phyloP scores from a whole-genome alignment of 139 green algal species.

The Limnomonas spitsbergensis region DNA sequence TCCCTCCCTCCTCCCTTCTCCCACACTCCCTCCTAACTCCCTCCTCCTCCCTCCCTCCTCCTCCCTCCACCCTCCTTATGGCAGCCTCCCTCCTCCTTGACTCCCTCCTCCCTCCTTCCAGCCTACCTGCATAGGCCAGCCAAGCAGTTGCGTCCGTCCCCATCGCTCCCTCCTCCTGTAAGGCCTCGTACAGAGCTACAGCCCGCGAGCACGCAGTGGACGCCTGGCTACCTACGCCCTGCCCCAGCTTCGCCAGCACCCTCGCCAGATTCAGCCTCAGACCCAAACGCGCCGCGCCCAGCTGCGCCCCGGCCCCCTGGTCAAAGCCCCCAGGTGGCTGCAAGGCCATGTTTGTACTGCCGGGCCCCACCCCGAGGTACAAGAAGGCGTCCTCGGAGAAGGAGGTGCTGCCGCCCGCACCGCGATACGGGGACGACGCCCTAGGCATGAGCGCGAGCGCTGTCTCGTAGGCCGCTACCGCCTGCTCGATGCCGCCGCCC shows the following conservation, averaged over 20 bases:
- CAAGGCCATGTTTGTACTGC: not conserved
- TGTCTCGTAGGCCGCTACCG: conserved; percentile 21
- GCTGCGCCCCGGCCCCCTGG: not conserved
- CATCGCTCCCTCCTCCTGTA: conserved; percentile 16
- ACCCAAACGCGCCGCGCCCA: conserved; percentile 20
- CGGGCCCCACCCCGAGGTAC: conserved; percentile 3
- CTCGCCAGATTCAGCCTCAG: conserved; percentile 41
- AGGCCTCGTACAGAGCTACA: not conserved
- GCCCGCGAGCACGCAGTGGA: not conserved
- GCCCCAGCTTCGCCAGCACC: conserved; percentile 24
- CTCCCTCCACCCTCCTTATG: no score
- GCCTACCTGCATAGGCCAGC: conserved; percentile 26
- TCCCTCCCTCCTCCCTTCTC: no score
- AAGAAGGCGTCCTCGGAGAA: no score
- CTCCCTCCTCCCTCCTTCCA: no score
- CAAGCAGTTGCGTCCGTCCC: conserved; percentile 15
- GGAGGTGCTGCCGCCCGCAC: not conserved
- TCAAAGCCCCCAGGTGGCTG: no score
- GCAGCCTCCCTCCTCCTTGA: no score
- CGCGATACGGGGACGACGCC: not conserved
- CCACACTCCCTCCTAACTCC: no score
- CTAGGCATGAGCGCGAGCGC: conserved; percentile 34
- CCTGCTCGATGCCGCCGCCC: conserved; percentile 20
- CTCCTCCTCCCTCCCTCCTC: no score
- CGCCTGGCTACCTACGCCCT: conserved; percentile 26